phyloP scores from a whole-genome alignment of 306 rosid species.

The Rosa persica region DNA sequence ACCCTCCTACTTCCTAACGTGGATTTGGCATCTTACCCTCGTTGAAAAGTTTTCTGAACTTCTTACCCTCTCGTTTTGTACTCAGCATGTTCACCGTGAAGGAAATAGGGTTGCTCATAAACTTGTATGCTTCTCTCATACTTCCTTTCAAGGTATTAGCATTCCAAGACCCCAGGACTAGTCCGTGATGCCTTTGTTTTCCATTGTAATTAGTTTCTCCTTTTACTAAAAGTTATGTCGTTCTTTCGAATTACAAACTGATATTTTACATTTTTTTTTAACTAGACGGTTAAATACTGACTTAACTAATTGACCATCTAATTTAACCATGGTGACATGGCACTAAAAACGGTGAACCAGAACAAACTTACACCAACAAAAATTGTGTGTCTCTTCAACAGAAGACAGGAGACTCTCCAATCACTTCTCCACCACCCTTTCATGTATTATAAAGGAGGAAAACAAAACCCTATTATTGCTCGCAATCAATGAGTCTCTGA shows the following conservation, averaged over 20 bases:
- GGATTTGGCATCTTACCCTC: too few species aligned
- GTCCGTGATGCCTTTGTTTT: not conserved
- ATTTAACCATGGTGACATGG: not conserved
- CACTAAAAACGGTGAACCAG: not conserved
- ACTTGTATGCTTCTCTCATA: not conserved
- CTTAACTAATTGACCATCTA: not conserved
- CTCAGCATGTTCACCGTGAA: not conserved
- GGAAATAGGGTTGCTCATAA: not conserved
- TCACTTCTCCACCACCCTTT: constrained; percentile 18
- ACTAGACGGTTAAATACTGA: not conserved
- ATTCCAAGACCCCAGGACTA: not conserved
- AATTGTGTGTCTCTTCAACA: not conserved
- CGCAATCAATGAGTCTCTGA: not conserved
- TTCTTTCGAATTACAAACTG: too few species aligned
- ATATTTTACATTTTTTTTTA: not conserved
- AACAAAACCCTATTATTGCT: not conserved
- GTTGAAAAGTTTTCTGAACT: not conserved
- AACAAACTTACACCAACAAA: not conserved
- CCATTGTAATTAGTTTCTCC: not conserved
- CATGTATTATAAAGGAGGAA: constrained; percentile 5
- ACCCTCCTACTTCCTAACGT: not conserved
- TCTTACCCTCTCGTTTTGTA: not conserved
- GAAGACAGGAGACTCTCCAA: not conserved
- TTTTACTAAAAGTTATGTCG: not conserved
- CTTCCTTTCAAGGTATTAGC: not conserved